Conservation (phyloP, 1,284 basidiomycete species). For the Inonotus hispidus region DNA sequence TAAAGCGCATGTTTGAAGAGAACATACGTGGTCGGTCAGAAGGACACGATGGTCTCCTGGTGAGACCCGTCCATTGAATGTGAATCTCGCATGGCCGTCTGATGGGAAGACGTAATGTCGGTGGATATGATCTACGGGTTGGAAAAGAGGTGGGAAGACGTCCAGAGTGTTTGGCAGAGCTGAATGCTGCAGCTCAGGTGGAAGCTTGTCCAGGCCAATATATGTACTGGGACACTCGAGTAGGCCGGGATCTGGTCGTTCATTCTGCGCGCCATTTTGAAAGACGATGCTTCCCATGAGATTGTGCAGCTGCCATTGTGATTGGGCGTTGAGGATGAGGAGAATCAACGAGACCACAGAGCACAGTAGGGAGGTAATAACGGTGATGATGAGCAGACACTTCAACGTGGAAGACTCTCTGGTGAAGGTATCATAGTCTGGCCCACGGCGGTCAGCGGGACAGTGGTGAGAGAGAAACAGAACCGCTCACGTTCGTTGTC, state of each 20-base stretch:
- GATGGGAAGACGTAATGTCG: slow-evolving; percentile 12
- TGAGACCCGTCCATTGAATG: slow-evolving; percentile 18
- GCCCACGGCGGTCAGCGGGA: background rate
- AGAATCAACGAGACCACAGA: slow-evolving; percentile 9
- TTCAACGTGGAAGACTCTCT: background rate
- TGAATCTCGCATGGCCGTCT: slow-evolving; percentile 16
- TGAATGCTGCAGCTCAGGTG: slow-evolving; percentile 11
- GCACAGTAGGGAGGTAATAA: background rate
- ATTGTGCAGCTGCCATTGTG: slow-evolving; percentile 11
- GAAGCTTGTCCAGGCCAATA: slow-evolving; percentile 17
- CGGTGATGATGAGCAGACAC: background rate
- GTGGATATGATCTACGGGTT: slow-evolving; percentile 16
- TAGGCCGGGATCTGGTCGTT: slow-evolving; percentile 11
- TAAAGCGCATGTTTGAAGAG: background rate
- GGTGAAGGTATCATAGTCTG: background rate
- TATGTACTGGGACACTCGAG: slow-evolving; percentile 14
- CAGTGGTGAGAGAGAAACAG: background rate
- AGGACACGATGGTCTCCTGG: slow-evolving; percentile 17
- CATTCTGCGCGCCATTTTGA: background rate
- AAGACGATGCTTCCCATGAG: slow-evolving; percentile 11
- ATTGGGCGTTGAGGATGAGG: slow-evolving; percentile 5
- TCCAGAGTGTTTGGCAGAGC: slow-evolving; percentile 14
- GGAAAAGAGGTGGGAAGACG: slow-evolving; percentile 17
- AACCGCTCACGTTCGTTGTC: background rate
- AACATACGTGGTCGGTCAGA: slow-evolving; percentile 15